Conservation (phyloP, 352 stramenopile genomes). For the Phytophthora cactorum region DNA sequence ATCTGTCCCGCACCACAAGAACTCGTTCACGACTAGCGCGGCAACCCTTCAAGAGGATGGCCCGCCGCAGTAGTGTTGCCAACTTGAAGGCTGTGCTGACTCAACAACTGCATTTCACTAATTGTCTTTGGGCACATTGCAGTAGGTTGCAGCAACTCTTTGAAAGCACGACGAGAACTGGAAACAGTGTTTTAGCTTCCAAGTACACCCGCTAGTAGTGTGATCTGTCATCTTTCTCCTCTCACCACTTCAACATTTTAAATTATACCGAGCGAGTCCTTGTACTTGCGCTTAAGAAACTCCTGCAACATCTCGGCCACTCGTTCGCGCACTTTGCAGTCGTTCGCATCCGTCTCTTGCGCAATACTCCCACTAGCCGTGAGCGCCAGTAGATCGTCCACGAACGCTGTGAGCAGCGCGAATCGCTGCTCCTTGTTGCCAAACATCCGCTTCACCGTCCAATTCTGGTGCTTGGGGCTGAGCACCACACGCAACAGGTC, state of each 20-base stretch:
- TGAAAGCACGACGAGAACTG: not conserved
- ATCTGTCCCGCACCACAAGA: too few species aligned
- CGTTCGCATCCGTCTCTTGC: constrained; percentile 3
- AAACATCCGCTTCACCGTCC: constrained; percentile 36
- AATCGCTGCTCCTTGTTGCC: constrained; percentile 32
- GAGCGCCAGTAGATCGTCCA: constrained; percentile 39
- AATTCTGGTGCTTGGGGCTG: constrained; percentile 24
- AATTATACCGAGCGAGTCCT: constrained; percentile 42
- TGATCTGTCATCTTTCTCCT: not conserved
- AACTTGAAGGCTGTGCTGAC: too few species aligned
- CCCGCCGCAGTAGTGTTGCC: too few species aligned
- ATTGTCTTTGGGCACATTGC: not conserved
- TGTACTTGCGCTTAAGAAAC: constrained; percentile 35
- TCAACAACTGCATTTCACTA: not conserved
- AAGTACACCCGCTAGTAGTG: not conserved
- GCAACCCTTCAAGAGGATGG: too few species aligned
- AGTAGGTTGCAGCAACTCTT: too few species aligned
- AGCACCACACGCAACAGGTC: constrained; percentile 14
- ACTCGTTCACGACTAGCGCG: too few species aligned
- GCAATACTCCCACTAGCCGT: constrained; percentile 11
- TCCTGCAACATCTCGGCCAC: constrained; percentile 29
- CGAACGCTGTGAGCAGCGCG: constrained; percentile 31
- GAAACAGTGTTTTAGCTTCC: not conserved
- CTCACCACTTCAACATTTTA: constrained; percentile 9
- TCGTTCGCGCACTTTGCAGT: constrained; percentile 23